These are phyloP conservation scores for Blepharisma japonicum DNA, from an alignment of 73 alveolate species.

Conservation along the genomic window DNA sequence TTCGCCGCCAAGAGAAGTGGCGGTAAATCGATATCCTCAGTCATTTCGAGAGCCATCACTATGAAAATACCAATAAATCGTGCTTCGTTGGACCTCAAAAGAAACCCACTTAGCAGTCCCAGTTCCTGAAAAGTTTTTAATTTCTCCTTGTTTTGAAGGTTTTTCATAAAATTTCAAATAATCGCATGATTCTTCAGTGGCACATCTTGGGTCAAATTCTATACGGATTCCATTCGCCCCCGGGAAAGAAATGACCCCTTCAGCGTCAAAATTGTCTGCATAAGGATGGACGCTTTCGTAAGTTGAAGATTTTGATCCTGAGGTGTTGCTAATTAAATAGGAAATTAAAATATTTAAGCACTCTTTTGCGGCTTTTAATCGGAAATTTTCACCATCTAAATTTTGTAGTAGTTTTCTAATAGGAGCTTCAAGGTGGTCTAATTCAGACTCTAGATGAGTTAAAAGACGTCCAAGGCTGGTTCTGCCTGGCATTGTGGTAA, in stretches of 20 bases:
- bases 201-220: background rate
- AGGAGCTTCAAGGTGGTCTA: too few relatives aligned
- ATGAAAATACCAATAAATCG: slow-evolving; percentile 26
- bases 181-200: background rate
- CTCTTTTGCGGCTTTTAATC: background rate
- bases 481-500: too few relatives aligned
- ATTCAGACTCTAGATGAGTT: too few relatives aligned
- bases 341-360: background rate
- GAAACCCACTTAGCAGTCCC: background rate
- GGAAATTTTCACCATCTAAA: too few relatives aligned
- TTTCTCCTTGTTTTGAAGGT: slow-evolving; percentile 4
- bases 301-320: background rate
- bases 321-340: background rate
- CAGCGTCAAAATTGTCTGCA: background rate
- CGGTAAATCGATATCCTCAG: slow-evolving; percentile 28
- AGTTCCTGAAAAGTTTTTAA: background rate
- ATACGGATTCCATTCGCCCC: background rate
- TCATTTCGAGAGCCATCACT: slow-evolving; percentile 20
- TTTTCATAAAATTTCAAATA: background rate
- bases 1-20: background rate
- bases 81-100: slow-evolving; percentile 13
- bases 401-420: too few relatives aligned
- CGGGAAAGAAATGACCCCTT: background rate
- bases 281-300: background rate
- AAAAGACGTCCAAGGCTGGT: too few relatives aligned